Evolutionary conservation across 768 basidiomycete species (phyloP).

Genomic region (Mycena albidolilacea): DNA sequence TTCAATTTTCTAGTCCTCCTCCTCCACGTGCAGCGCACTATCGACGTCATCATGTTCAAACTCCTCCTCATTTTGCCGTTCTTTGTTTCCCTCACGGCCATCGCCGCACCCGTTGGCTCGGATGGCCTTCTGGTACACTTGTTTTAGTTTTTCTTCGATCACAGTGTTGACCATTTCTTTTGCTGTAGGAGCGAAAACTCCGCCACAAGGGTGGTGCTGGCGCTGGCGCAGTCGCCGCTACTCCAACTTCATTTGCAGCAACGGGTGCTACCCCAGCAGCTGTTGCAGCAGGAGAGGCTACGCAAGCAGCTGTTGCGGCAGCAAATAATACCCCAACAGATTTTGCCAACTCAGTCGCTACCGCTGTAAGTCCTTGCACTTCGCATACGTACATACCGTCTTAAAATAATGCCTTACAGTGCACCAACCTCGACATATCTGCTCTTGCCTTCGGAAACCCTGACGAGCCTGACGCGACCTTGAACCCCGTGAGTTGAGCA

Average conservation of each 20-base stretch:
- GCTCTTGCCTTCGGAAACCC: constrained; percentile 15
- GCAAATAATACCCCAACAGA: constrained; percentile 16
- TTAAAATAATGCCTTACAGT: constrained; percentile 14
- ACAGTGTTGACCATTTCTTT: constrained; percentile 14
- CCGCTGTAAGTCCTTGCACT: constrained; percentile 17
- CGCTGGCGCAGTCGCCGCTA: constrained; percentile 14
- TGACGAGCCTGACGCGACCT: constrained; percentile 13
- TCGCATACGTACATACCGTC: constrained; percentile 9
- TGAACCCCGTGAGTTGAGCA: constrained; percentile 8
- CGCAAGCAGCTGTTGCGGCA: background rate
- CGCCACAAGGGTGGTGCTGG: constrained; percentile 12
- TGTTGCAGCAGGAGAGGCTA: no score
- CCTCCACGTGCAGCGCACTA: constrained; percentile 16
- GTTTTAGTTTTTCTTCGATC: constrained; percentile 10
- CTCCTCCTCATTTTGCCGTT: constrained; percentile 13
- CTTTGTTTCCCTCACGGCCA: constrained; percentile 20
- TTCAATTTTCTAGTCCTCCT: constrained; percentile 16
- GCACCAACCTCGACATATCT: constrained; percentile 16
- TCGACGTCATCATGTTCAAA: constrained; percentile 11
- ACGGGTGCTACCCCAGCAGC: background rate
- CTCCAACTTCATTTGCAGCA: constrained; percentile 5
- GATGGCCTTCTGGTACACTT: constrained; percentile 11
- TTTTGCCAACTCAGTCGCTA: constrained; percentile 19
- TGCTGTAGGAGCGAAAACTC: constrained; percentile 12
- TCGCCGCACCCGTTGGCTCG: constrained; percentile 14